Conservation (phyloP, 78 protist genomes). For the Pigoraptor vietnamica region DNA sequence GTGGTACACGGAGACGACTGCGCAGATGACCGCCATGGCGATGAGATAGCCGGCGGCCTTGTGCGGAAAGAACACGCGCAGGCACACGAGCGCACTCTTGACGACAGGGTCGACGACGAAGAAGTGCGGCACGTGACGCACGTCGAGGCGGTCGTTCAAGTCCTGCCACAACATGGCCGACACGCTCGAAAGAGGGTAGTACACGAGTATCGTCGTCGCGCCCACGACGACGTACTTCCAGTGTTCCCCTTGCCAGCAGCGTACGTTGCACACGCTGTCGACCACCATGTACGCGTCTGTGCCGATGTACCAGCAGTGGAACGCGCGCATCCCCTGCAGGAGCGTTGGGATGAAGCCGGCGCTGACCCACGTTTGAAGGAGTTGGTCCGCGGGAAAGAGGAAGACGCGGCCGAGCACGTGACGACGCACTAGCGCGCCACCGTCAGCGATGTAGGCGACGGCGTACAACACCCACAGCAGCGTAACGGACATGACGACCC, state of each 20-base stretch:
- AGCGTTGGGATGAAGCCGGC: not conserved
- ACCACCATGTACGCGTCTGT: not conserved
- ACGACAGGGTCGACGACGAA: not conserved
- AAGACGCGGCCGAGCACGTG: not conserved
- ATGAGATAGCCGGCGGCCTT: not conserved
- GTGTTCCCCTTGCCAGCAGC: not conserved
- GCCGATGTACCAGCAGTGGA: not conserved
- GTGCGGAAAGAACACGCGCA: not conserved
- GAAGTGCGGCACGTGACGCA: not conserved
- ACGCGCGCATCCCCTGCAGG: not conserved
- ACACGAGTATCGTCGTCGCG: not conserved
- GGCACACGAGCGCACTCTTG: not conserved
- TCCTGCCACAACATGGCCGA: not conserved
- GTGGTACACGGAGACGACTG: not conserved
- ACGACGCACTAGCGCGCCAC: not conserved
- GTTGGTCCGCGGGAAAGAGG: not conserved
- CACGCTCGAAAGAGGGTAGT: not conserved
- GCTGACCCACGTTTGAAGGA: not conserved
- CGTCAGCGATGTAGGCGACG: not conserved
- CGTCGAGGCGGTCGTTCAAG: not conserved
- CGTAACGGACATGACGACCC: not conserved
- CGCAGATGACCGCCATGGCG: not conserved
- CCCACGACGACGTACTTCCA: not conserved
- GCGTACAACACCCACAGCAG: not conserved
- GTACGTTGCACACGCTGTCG: not conserved